Evolutionary conservation across 2,329 filamentous ascomycete genomes (phyloP), one percentile per base, ranked within the genome.

Genomic region (Ophiostoma fasciatum): DNA sequence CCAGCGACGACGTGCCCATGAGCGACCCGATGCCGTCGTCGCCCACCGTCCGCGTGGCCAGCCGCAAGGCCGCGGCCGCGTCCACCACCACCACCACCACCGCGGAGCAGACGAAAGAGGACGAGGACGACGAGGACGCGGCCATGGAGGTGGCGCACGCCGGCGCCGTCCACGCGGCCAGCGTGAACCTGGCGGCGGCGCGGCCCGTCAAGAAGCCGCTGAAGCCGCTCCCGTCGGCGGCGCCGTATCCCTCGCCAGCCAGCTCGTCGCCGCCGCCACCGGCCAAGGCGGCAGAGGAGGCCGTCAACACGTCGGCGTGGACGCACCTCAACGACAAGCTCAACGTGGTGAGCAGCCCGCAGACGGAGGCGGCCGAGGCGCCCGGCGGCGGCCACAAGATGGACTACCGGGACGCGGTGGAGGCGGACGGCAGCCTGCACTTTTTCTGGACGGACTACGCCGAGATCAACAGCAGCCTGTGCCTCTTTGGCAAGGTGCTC

Each of bases 361-460:
- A 70, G 5, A 54, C 71, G 4, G 78, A 84, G 45, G 61, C 64
- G 23, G 63, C 63, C 19, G 78, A 84, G 45, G 61, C 64, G 23
- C 63, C 63, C 19, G 66, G 63, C 8, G 71, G 82, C 45, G 85
- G 85, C 28, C 87, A 87, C 28, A 98, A 96, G 58, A 68, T 94
- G 33, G 75, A 79, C 44, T 69, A 82, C 39, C 73, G 80, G 43
- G 80, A 93, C 56, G 85, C 82, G n/a, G 61, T 93, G n/a, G 88
- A 96, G 54, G 76, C 82, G 43, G 87, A 98, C 50, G 90, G 88
- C 25, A 92, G 82, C 47, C 65, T 98, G 21, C 78, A 79, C 46
- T 84, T 98, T 63, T 98, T 94, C 62, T 98, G 90, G 90, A 80
- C 82, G 7, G 90, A 98, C 57, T 98, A 94, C 51, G 84, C 80